Evolutionary conservation across 2,329 filamentous ascomycete genomes (phyloP).

Genomic region (Alternaria sp.): DNA sequence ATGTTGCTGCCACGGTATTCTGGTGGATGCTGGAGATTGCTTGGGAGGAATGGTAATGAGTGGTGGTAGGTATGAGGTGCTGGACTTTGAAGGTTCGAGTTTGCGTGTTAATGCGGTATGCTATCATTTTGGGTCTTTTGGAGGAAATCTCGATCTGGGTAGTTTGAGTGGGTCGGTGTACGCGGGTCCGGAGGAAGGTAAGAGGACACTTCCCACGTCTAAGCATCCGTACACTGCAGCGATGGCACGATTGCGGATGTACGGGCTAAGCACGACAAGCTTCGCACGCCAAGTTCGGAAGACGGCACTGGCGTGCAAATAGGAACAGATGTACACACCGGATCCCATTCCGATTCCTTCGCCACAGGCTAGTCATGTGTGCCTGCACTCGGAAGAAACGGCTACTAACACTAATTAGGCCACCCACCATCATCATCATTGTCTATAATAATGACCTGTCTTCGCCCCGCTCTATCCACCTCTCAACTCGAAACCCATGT

Average conservation of each 20-base stretch:
- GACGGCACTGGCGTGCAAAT: not conserved
- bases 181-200: not conserved
- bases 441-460: not conserved
- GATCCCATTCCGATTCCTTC: not conserved
- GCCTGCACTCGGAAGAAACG: not conserved
- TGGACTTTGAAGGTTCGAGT: not conserved
- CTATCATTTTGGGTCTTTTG: not conserved
- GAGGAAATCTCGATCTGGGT: not conserved
- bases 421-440: not conserved
- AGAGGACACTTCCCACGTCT: not conserved
- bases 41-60: not conserved
- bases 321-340: not conserved
- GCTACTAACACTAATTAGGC: not conserved
- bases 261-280: not conserved
- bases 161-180: not conserved
- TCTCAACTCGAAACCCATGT: not conserved
- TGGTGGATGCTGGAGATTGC: not conserved
- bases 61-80: not conserved
- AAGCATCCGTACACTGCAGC: not conserved
- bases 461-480: not conserved
- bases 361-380: not conserved
- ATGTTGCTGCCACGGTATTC: too few relatives aligned
- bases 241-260: not conserved
- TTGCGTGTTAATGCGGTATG: fast-evolving
- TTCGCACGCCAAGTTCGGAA: not conserved